Evolutionary conservation across 1,284 basidiomycete genomes (phyloP).

Genomic region (Pterula multifida): DNA sequence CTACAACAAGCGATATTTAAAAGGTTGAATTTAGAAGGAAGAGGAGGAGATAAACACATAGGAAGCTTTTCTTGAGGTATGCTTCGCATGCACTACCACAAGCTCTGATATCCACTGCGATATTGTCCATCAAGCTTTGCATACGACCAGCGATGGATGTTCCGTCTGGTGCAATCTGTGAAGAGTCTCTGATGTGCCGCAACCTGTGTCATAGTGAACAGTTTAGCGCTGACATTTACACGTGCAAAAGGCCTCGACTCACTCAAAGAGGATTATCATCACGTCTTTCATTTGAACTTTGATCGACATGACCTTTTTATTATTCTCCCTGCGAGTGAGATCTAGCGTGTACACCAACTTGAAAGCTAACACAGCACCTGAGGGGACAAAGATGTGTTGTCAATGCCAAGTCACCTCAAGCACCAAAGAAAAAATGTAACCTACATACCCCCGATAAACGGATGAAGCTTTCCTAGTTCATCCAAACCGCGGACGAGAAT

Average conservation of each 20-base stretch:
- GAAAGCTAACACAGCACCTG: slow-evolving; percentile 34
- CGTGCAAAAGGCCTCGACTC: background rate
- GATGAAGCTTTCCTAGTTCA: background rate
- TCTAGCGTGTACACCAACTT: slow-evolving; percentile 28
- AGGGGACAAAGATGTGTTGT: background rate
- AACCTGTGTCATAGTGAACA: slow-evolving; percentile 14
- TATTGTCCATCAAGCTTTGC: slow-evolving; percentile 16
- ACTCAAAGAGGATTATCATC: slow-evolving; percentile 24
- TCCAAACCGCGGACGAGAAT: background rate
- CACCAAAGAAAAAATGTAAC: background rate
- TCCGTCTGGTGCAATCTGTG: slow-evolving; percentile 18
- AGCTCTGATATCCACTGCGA: slow-evolving; percentile 21
- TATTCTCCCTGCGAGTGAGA: slow-evolving; percentile 27
- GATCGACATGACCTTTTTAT: slow-evolving; percentile 27
- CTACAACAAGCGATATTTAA: no score
- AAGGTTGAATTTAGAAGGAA: background rate
- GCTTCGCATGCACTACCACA: slow-evolving; percentile 24
- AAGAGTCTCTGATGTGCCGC: slow-evolving; percentile 16
- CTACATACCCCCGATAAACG: background rate
- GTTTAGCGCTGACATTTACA: no score
- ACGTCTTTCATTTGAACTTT: slow-evolving; percentile 32
- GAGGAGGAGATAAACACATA: slow-evolving; percentile 18
- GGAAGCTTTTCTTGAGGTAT: slow-evolving; percentile 23
- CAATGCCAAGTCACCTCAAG: no score
- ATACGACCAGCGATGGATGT: slow-evolving; percentile 11